Evolutionary conservation across 2,329 filamentous ascomycete genomes (phyloP).

Genomic region (Penicillium sp.): DNA sequence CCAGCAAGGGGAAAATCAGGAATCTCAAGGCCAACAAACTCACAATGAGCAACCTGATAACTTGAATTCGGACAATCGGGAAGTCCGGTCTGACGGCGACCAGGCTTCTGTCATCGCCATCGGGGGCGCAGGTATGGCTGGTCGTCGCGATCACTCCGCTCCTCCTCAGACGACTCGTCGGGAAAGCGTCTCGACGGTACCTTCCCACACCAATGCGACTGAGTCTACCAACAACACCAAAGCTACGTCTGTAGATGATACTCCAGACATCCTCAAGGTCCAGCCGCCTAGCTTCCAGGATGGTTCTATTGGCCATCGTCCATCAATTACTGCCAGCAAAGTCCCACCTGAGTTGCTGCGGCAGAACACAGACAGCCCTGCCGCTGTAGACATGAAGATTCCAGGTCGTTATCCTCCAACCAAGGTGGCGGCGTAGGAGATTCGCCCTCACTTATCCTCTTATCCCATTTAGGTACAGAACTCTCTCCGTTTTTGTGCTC

Average conservation of each 20-base stretch:
- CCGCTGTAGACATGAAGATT: slow-evolving; percentile 35
- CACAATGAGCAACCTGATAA: not conserved
- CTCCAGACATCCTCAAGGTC: slow-evolving; percentile 12
- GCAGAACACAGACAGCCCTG: slow-evolving; percentile 28
- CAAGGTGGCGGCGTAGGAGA: slow-evolving; percentile 28
- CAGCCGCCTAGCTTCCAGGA: slow-evolving; percentile 12
- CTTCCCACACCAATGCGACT: slow-evolving; percentile 34
- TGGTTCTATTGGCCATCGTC: slow-evolving; percentile 5
- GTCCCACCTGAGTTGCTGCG: slow-evolving; percentile 10
- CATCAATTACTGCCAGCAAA: not conserved
- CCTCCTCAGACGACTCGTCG: slow-evolving; percentile 23
- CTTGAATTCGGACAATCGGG: slow-evolving; percentile 15
- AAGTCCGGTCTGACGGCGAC: slow-evolving; percentile 19
- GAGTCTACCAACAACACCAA: slow-evolving; percentile 34
- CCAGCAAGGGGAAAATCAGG: slow-evolving; percentile 13
- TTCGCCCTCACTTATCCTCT: not conserved
- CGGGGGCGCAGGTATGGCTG: slow-evolving; percentile 17
- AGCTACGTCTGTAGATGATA: slow-evolving; percentile 34
- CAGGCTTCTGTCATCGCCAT: slow-evolving; percentile 17
- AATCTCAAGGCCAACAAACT: no score
- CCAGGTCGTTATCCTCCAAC: slow-evolving; percentile 37
- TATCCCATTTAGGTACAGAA: not conserved
- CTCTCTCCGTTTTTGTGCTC: slow-evolving; percentile 4
- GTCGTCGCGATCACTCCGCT: slow-evolving; percentile 21
- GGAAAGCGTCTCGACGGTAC: slow-evolving; percentile 35